Conservation (phyloP, 495 filamentous ascomycete genomes). For the Xylaria intraflava region DNA sequence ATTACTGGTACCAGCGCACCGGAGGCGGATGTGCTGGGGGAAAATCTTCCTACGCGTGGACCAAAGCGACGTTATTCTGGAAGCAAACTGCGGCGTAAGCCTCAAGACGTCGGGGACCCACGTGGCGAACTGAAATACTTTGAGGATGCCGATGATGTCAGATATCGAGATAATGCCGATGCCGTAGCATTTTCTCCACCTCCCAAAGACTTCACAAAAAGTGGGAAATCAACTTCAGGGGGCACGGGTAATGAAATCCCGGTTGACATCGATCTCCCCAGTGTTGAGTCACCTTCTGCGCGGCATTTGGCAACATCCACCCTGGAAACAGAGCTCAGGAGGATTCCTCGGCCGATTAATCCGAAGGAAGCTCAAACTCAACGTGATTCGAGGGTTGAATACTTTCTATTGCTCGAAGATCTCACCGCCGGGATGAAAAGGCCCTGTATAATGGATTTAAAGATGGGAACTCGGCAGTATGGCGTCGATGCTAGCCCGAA, state of each 20-base stretch:
- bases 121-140: constrained; percentile 73
- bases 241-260: not conserved
- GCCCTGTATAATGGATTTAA: constrained; percentile 93
- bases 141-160: constrained; percentile 68
- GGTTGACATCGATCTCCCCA: not conserved
- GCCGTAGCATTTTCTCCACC: constrained; percentile 66
- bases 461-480: constrained; percentile 99
- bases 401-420: constrained; percentile 93
- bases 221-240: not conserved
- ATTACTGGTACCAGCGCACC: constrained; percentile 51
- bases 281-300: constrained; percentile 22
- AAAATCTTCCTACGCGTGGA: constrained; percentile 26
- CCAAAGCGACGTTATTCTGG: constrained; percentile 70
- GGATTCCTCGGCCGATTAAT: constrained; percentile 49
- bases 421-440: constrained; percentile 94
- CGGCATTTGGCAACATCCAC: constrained; percentile 19
- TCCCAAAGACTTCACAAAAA: constrained; percentile 35
- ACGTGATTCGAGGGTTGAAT: constrained; percentile 63
- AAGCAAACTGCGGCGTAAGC: constrained; percentile 64
- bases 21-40: constrained; percentile 42
- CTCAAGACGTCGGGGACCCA: constrained; percentile 53
- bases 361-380: constrained; percentile 73
- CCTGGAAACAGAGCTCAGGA: constrained; percentile 29
- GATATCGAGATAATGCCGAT: constrained; percentile 72
- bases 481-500: constrained; percentile 88